phyloP scores from a whole-genome alignment of 495 filamentous ascomycete genomes.

The Penicillium egyptiacum region DNA sequence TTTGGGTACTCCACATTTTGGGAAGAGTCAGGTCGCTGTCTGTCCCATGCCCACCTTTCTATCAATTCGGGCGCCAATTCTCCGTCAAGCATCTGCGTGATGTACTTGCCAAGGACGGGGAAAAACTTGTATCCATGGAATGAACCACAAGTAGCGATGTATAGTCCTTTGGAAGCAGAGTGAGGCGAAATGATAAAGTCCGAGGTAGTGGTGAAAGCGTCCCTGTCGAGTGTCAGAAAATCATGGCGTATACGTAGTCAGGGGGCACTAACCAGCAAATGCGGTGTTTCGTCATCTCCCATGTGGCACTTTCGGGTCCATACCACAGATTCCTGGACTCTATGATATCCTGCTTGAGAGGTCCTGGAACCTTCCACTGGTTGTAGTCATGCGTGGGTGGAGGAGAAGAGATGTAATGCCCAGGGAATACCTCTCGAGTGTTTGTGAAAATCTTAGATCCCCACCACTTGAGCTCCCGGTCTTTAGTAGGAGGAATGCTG shows the following conservation, averaged over 20 bases:
- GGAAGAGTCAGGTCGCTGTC: conserved; percentile 37
- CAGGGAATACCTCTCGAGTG: conserved; percentile 43
- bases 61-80: conserved; percentile 42
- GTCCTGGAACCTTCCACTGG: conserved; percentile 50
- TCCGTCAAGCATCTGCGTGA: conserved; percentile 55
- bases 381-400: conserved; percentile 40
- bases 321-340: conserved; percentile 39
- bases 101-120: conserved; percentile 58
- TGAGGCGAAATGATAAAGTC: conserved; percentile 60
- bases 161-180: conserved; percentile 48
- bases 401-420: conserved; percentile 49
- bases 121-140: conserved; percentile 62
- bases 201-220: conserved; percentile 46
- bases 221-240: conserved; percentile 27
- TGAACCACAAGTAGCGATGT: conserved; percentile 51
- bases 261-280: conserved; percentile 43
- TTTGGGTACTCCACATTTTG: conserved; percentile 39
- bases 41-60: conserved; percentile 60
- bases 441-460: conserved; percentile 53
- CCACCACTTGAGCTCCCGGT: conserved; percentile 53
- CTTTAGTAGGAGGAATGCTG: conserved; percentile 34
- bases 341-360: conserved; percentile 38
- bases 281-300: conserved; percentile 43
- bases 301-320: conserved; percentile 35
- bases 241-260: not conserved